Conservation (phyloP, 2,329 filamentous ascomycete genomes). For the Trichoderma sp. region DNA sequence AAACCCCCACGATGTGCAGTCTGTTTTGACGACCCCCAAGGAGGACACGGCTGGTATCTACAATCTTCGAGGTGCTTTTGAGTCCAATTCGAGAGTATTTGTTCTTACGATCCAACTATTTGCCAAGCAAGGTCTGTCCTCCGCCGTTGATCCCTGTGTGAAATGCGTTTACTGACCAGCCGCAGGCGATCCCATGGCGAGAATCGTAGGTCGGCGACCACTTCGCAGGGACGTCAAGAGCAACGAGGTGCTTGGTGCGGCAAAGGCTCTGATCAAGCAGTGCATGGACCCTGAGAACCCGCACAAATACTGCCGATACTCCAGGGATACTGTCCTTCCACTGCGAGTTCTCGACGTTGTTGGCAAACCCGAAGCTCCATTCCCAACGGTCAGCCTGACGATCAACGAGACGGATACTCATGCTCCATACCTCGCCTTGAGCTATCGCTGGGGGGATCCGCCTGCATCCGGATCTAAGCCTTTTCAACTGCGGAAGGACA, state of each 20-base stretch:
- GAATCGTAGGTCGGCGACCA: neutral
- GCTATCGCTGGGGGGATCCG: conserved; percentile 12
- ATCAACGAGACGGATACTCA: conserved; percentile 3
- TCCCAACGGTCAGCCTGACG: neutral
- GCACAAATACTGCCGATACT: conserved; percentile 14
- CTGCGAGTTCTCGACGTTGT: conserved; percentile 15
- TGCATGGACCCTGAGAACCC: conserved; percentile 1
- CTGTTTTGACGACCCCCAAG: neutral
- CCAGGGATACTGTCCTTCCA: conserved; percentile 6
- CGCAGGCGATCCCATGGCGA: neutral
- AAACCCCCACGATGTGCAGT: neutral
- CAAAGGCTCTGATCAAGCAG: neutral
- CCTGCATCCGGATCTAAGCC: neutral
- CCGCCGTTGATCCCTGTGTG: accelerated
- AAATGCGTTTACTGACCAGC: neutral
- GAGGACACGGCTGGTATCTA: neutral
- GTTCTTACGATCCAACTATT: neutral
- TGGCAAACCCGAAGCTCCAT: neutral
- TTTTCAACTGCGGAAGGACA: neutral
- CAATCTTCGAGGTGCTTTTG: neutral
- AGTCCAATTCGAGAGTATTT: neutral
- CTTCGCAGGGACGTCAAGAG: neutral
- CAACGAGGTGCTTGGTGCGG: neutral
- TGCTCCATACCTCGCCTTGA: neutral
- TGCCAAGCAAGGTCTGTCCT: neutral